These are phyloP conservation scores for Colletotrichum australisinense DNA, from an alignment of 2,329 filamentous ascomycete species.

Conservation along the genomic window DNA sequence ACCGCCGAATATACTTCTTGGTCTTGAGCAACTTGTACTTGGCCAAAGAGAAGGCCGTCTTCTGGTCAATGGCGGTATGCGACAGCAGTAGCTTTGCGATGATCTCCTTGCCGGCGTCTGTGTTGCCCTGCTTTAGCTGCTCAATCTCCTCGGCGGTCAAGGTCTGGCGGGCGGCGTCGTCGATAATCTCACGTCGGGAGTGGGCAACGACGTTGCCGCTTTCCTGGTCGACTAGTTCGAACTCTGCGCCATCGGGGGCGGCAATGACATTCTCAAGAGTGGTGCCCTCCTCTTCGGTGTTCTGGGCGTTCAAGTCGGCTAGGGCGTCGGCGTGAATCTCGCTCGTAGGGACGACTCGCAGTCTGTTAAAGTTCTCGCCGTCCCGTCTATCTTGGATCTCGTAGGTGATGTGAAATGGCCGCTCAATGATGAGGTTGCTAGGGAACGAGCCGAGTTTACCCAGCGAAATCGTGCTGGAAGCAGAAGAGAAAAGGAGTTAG, in stretches of 20 bases:
- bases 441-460: conserved; percentile 95
- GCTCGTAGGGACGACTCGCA: conserved; percentile 82
- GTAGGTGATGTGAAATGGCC: conserved; percentile 92
- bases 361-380: conserved; percentile 71
- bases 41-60: conserved; percentile 91
- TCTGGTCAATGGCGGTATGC: conserved; percentile 90
- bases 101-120: conserved; percentile 85
- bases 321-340: conserved; percentile 89
- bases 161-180: conserved; percentile 77
- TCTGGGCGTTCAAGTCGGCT: conserved; percentile 54
- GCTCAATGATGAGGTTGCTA: conserved; percentile 88
- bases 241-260: conserved; percentile 52
- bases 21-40: conserved; percentile 97
- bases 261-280: conserved; percentile 57
- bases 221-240: conserved; percentile 55
- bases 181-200: conserved; percentile 69
- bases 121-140: conserved; percentile 78
- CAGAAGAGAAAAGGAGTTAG: neutral
- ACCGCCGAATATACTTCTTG: conserved; percentile 91
- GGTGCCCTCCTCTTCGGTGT: conserved; percentile 46
- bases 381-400: conserved; percentile 82
- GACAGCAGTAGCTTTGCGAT: conserved; percentile 93
- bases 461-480: conserved; percentile 80
- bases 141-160: conserved; percentile 82
- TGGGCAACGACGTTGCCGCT: conserved; percentile 60